These are phyloP conservation scores for Suillus clintonianus DNA, from an alignment of 768 basidiomycete species.

Conservation along the genomic window DNA sequence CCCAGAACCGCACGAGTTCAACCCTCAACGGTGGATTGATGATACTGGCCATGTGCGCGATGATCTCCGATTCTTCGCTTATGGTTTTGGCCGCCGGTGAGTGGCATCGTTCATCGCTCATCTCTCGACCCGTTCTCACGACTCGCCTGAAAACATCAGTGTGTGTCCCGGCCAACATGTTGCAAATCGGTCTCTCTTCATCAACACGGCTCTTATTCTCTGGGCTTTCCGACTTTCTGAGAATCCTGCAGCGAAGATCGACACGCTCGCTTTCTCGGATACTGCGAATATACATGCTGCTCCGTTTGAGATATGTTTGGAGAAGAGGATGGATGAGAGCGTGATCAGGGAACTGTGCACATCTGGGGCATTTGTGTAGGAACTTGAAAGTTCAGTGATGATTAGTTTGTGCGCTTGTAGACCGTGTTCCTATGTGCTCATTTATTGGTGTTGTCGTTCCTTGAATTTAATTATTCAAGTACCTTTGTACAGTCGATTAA, in stretches of 20 bases:
- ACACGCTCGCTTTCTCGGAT: conserved; percentile 61
- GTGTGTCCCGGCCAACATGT: conserved; percentile 60
- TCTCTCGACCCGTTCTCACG: neutral
- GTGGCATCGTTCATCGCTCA: neutral
- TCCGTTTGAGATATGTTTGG: conserved; percentile 57
- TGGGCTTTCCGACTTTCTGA: conserved; percentile 61
- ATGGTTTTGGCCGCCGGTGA: conserved; percentile 38
- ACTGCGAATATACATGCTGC: conserved; percentile 58
- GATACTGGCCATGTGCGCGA: conserved; percentile 23
- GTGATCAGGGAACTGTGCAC: conserved; percentile 1
- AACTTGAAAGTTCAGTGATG: neutral
- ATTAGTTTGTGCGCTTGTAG: too few relatives aligned
- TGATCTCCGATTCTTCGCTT: conserved; percentile 32
- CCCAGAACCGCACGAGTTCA: conserved; percentile 54
- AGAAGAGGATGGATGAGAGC: conserved; percentile 36
- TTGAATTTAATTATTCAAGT: too few relatives aligned
- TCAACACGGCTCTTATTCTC: conserved; percentile 60
- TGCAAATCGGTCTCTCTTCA: conserved; percentile 49
- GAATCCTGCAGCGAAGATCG: conserved; percentile 53
- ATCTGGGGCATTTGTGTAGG: neutral
- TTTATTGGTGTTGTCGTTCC: too few relatives aligned
- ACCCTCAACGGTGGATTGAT: conserved; percentile 54
- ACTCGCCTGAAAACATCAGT: conserved; percentile 21
- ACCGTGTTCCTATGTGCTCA: too few relatives aligned
- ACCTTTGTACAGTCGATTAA: too few relatives aligned